These are phyloP conservation scores for Exidia glandulosa DNA, from an alignment of 768 basidiomycete species.

Conservation along the genomic window DNA sequence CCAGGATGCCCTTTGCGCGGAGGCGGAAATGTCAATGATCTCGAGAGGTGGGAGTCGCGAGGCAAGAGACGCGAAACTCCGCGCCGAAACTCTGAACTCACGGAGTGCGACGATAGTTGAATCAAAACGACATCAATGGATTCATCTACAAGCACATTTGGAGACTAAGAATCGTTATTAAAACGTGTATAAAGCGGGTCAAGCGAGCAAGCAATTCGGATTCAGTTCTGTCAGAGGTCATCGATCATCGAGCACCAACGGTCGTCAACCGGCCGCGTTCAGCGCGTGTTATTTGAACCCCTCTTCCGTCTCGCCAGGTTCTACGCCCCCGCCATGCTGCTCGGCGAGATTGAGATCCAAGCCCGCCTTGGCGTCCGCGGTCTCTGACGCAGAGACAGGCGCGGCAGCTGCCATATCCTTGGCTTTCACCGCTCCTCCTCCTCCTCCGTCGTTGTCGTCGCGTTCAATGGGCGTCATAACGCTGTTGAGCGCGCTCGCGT, in stretches of 20 bases:
- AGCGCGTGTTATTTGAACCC: background rate
- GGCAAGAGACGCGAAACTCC: too few relatives aligned
- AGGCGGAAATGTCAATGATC: constrained; percentile 2
- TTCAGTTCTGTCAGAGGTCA: too few relatives aligned
- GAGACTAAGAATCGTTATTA: too few relatives aligned
- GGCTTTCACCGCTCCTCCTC: background rate
- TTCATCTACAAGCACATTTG: too few relatives aligned
- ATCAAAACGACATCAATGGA: too few relatives aligned
- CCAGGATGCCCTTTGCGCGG: too few relatives aligned
- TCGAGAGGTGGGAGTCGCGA: constrained; percentile 1
- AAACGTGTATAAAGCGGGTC: background rate
- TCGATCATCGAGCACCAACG: too few relatives aligned
- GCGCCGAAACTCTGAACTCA: too few relatives aligned
- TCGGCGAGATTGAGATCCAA: background rate
- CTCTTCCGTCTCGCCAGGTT: background rate
- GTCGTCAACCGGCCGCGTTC: too few relatives aligned
- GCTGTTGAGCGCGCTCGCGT: constrained; percentile 4
- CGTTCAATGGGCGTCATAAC: background rate
- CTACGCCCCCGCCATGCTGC: background rate
- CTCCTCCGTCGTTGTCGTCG: background rate
- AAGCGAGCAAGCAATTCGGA: too few relatives aligned
- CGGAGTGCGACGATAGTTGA: too few relatives aligned
- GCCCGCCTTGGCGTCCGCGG: background rate
- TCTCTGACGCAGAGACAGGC: background rate
- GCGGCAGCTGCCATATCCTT: background rate